These are phyloP conservation scores for Solanum ahanhuiri DNA, from an alignment of 257 asterid species.

Conservation along the genomic window DNA sequence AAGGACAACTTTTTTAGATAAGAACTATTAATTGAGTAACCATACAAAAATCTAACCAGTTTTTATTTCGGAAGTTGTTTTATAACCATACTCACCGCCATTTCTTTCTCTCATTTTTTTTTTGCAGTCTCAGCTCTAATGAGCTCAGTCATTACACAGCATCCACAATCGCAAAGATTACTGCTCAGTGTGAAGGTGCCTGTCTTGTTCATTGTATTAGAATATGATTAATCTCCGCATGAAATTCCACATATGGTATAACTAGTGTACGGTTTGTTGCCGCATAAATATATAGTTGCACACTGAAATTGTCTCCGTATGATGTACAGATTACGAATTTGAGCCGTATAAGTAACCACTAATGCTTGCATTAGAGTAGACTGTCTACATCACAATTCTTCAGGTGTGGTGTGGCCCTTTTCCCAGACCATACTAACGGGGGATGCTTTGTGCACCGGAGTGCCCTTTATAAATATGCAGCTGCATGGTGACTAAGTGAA, in stretches of 20 bases:
- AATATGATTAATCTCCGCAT: background rate
- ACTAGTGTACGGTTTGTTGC: background rate
- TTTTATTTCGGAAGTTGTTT: background rate
- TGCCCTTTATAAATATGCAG: background rate
- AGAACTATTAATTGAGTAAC: background rate
- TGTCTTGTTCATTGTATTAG: background rate
- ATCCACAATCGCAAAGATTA: background rate
- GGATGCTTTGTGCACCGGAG: background rate
- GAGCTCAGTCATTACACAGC: background rate
- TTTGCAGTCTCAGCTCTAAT: constrained; percentile 12
- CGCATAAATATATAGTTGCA: background rate
- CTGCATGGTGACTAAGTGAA: background rate
- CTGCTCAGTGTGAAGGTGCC: background rate
- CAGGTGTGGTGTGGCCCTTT: background rate
- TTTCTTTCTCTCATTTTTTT: background rate
- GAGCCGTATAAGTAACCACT: background rate
- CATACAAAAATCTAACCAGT: background rate
- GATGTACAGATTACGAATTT: accelerated
- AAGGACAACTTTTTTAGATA: background rate
- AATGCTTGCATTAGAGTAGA: background rate
- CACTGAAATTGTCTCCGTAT: no score
- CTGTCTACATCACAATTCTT: background rate
- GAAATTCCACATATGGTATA: background rate
- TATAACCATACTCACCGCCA: background rate
- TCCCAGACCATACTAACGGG: accelerated